These are phyloP conservation scores for Salix brachista DNA, from an alignment of 345 rosid species.

Conservation along the genomic window DNA sequence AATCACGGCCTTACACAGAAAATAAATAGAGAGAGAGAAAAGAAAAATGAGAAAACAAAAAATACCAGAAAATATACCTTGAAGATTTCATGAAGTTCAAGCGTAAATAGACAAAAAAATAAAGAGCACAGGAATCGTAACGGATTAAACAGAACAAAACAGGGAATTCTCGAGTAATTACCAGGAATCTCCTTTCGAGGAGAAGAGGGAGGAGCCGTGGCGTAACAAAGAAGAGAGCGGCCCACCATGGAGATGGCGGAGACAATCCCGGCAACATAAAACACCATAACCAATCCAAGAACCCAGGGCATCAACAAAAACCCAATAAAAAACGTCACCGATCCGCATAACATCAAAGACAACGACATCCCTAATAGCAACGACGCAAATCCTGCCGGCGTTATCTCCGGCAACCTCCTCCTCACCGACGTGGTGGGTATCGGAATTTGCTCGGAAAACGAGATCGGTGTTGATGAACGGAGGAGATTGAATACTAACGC, in stretches of 20 bases:
- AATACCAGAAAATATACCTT: not conserved
- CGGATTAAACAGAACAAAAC: not conserved
- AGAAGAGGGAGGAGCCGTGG: constrained; percentile 41
- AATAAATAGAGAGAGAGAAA: not conserved
- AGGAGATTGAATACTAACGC: constrained; percentile 56
- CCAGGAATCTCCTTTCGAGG: constrained; percentile 52
- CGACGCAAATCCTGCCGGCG: constrained; percentile 84
- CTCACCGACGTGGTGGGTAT: constrained; percentile 10
- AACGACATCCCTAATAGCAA: constrained; percentile 76
- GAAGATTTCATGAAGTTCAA: not conserved
- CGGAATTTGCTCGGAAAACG: constrained; percentile 36
- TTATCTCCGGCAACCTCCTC: constrained; percentile 37
- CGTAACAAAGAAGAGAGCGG: constrained; percentile 54
- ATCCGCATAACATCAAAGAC: constrained; percentile 83
- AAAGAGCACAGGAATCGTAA: not conserved
- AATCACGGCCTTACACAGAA: not conserved
- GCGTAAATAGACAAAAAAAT: not conserved
- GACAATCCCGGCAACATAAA: constrained; percentile 76
- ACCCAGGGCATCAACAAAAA: constrained; percentile 96
- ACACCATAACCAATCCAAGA: constrained; percentile 59
- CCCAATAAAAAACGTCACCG: constrained; percentile 87
- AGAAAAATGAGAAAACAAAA: not conserved
- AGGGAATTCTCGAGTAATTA: constrained; percentile 6
- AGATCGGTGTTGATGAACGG: constrained; percentile 54
- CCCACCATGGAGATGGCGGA: constrained; percentile 65